Evolutionary conservation across 805 yeast genomes (phyloP), one percentile per base, ranked within the genome.

Genomic region (Cyberlindnera suaveolens): DNA sequence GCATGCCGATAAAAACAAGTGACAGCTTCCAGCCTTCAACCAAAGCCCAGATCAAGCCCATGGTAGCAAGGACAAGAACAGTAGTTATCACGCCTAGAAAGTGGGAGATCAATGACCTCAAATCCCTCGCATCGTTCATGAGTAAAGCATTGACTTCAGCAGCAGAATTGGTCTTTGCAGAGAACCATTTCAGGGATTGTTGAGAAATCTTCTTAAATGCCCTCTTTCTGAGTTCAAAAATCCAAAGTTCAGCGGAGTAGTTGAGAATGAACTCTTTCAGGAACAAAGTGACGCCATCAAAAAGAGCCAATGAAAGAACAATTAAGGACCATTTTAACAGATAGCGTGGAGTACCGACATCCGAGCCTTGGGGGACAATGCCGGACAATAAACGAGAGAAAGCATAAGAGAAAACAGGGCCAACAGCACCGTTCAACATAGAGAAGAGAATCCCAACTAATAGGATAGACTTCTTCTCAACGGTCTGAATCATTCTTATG

Each of bases 1-100:
- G 71, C 60, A 89, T 69, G 0, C 96, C 73, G 10, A 90, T 53
- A 2, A 96, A 95, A 2, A 87, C 93, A 9, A 91, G 64, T 2
- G 96, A 77, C 34, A 93, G 65, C 54, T 82, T 85, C 98, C 98
- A 93, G 0, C 96, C 96, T 10, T 72, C 59, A 0, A 71, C 72
- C 1, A 88, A 48, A 0, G 96, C 80, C 97, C 97, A 93, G 6
- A 78, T 65, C 5, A 81, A 48, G 4, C 96, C 95, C 23, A 79
- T 62, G 0, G 67, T 32, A 0, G 83, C 65, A 38, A 88, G 70
- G 0, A 78, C 65, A 3, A 75, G 39, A 33, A 85, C 71, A 10
- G 82, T 74, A 1, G 78, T 51, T 0, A 78, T 35, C 0, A 81
- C 71, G 9, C 80, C 68, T 27, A 86, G 57, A 49, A 83, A 80